Conservation (phyloP, 306 rosid genomes). For the Lagenaria siceraria region DNA sequence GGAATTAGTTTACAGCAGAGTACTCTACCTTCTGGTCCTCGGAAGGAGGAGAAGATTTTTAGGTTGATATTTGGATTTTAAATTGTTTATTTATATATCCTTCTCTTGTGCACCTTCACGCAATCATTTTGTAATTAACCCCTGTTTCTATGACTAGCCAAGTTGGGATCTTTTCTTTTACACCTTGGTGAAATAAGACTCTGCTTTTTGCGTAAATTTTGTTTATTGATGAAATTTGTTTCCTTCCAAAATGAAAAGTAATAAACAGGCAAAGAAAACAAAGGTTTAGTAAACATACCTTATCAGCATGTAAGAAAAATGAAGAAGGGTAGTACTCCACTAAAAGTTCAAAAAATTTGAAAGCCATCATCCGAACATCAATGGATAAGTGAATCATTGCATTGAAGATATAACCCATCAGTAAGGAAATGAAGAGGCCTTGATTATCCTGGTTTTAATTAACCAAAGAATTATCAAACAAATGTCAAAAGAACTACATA, state of each 20-base stretch:
- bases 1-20: too few relatives aligned
- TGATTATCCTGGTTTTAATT: conserved; percentile 48
- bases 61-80: background rate
- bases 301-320: conserved; percentile 55
- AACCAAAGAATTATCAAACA: background rate
- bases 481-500: background rate
- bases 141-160: background rate
- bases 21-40: background rate
- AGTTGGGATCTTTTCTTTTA: background rate
- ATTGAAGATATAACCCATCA: conserved; percentile 68
- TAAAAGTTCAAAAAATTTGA: conserved; percentile 64
- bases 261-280: conserved; percentile 1
- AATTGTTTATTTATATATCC: background rate
- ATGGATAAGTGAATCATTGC: conserved; percentile 75
- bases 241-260: background rate
- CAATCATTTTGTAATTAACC: background rate
- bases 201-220: background rate
- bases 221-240: background rate
- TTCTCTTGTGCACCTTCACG: background rate
- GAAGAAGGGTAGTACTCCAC: conserved; percentile 55
- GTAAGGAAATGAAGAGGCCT: conserved; percentile 48
- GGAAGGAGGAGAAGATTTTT: background rate
- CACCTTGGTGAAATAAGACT: background rate
- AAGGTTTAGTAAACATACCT: conserved; percentile 34
- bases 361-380: conserved; percentile 73